A percentile compares a stretch with the other conserved stretches of the same genome.
Evolutionary conservation across 345 rosid genomes (phyloP).

Genomic region (Clausena lansium): DNA sequence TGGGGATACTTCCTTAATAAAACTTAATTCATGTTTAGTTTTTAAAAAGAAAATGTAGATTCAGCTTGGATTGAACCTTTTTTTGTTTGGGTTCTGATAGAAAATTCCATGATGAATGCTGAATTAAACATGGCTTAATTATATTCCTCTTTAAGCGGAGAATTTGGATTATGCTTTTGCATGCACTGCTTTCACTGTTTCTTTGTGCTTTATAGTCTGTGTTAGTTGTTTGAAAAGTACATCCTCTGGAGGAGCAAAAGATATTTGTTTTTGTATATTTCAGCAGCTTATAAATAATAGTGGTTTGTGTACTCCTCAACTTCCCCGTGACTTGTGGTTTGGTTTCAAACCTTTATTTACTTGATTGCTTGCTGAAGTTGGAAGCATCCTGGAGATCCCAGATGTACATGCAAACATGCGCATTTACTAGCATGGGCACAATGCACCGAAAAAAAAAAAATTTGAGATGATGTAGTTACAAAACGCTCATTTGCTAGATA

Average conservation of each 20-base stretch:
- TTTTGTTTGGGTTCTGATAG: not conserved
- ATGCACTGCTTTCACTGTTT: not conserved
- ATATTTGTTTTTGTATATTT: not conserved
- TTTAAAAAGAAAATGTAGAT: not conserved
- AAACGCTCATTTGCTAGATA: not conserved
- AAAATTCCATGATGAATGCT: conserved; percentile 4
- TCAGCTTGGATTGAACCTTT: conserved; percentile 7
- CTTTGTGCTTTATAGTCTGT: not conserved
- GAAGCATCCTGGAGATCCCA: not conserved
- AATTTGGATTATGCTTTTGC: not conserved
- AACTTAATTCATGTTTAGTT: not conserved
- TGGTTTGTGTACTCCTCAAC: not conserved
- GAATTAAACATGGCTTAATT: not conserved
- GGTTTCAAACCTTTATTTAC: not conserved
- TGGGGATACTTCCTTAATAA: not conserved
- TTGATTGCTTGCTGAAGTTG: not conserved
- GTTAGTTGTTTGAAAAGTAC: not conserved
- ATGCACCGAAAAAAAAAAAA: not conserved
- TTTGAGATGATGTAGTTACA: not conserved
- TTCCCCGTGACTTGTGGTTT: not conserved
- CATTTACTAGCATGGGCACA: too few relatives aligned
- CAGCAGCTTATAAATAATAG: not conserved
- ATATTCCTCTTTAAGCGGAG: not conserved
- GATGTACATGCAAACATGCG: too few relatives aligned
- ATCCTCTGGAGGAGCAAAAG: not conserved